Evolutionary conservation across 73 alveolate genomes (phyloP).

Genomic region (Paraurostyla sp.): DNA sequence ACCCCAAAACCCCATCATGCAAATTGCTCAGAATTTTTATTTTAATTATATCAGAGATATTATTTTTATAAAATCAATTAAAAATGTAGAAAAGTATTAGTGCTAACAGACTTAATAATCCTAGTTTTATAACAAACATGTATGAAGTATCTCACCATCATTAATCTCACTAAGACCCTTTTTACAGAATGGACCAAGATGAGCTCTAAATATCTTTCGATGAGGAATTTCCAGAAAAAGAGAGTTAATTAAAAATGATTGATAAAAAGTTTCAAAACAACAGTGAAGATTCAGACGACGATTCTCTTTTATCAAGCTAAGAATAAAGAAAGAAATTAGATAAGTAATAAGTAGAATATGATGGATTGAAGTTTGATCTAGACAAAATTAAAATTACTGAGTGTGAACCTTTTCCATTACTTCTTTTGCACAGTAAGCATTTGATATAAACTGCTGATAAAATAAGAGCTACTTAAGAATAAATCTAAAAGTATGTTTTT

Average conservation of each 20-base stretch:
- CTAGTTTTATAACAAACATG: neutral
- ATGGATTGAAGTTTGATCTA: neutral
- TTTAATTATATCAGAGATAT: no score
- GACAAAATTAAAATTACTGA: conserved; percentile 18
- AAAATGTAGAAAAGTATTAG: no score
- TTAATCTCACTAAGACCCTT: neutral
- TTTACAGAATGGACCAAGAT: neutral
- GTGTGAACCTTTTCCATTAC: conserved; percentile 36
- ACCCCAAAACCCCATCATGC: no score
- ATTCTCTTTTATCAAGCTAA: neutral
- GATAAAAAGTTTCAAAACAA: neutral
- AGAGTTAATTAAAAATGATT: neutral
- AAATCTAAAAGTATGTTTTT: neutral
- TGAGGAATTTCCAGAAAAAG: neutral
- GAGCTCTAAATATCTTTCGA: neutral
- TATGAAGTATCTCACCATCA: neutral
- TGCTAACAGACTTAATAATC: no score
- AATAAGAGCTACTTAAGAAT: neutral
- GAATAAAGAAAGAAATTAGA: neutral
- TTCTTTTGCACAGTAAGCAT: neutral
- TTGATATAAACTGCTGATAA: neutral
- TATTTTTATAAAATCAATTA: no score
- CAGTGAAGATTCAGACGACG: neutral
- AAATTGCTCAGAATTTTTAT: no score
- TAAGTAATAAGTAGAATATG: neutral